Evolutionary conservation across 1,139 yeast species (phyloP), one percentile per base, ranked within the genome.

Genomic region (Magnusiomyces fungicola): DNA sequence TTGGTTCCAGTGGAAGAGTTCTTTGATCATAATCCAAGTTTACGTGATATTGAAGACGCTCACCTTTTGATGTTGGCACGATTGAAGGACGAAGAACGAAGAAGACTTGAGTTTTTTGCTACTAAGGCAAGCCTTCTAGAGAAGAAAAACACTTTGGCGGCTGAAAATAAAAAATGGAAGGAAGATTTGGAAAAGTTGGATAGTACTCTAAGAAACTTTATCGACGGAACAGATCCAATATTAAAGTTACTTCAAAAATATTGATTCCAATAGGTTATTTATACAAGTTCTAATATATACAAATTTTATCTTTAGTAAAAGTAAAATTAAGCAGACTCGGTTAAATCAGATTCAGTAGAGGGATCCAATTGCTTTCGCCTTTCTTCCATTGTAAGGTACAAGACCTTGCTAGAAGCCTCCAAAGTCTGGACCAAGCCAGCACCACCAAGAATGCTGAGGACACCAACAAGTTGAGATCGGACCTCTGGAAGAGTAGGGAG

Each of bases 351-450:
- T 9, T 32, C 36, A n/a, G 10, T 49, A 27, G 49, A 23, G 23
- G 55, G 49, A 33, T 61, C 63, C 43, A 74, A 61, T 54, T 76
- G 75, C 66, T 78, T 69, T 54, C 72, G 66, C 59, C 81, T 81
- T 56, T 81, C 73, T 53, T 81, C 80, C 68, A 89, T 69, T 6
- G 95, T 85, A 66, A 89, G 72, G 61, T 86, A 86, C 58, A 90
- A 75, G 53, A 72, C 69, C 57, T 79, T 79, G 29, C 85, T 70
- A 19, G 87, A 73, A 27, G 85, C 68, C 67, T 85, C 83, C 66
- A 90, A 75, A 25, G 96, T 86, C 67, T 79, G 79, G 5, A 86
- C 95, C 64, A 90, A 75, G 2, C 95, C 95, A 42, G 89, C 94
- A 61, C 97, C 97, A 53, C 96, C 87, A 55, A 86, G 75, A 51